Percentiles rank a stretch among this genome's conserved stretches.
These are phyloP conservation scores for Tuber indicum DNA, from an alignment of 495 filamentous ascomycete species.

Conservation along the genomic window DNA sequence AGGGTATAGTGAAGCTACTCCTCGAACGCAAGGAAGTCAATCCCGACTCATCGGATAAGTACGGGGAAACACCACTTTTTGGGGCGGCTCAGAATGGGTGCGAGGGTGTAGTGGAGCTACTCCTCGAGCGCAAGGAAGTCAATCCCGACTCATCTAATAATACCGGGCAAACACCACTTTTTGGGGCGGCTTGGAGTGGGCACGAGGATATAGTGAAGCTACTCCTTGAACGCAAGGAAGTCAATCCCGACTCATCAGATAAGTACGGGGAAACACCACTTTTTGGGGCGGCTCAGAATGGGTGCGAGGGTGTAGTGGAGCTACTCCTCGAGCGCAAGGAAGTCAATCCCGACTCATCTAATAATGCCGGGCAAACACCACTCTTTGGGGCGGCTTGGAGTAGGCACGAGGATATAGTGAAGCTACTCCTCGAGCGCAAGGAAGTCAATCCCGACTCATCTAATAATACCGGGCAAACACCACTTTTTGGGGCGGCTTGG, in stretches of 20 bases:
- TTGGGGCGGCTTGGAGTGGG: neutral
- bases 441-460: neutral
- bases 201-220: neutral
- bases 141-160: neutral
- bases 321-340: neutral
- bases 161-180: neutral
- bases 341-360: conserved; percentile 16
- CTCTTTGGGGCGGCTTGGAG: too few species aligned
- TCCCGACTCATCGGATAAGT: neutral
- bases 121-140: neutral
- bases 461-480: neutral
- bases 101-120: neutral
- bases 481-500: neutral
- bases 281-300: neutral
- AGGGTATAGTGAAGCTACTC: neutral
- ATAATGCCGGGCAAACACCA: too few species aligned
- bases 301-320: neutral
- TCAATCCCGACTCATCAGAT: neutral
- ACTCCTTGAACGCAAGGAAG: neutral
- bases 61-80: neutral
- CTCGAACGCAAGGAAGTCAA: neutral
- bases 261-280: neutral
- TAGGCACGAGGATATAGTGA: neutral
- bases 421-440: neutral
- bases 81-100: neutral